Conservation (phyloP, 768 basidiomycete species). For the Trametes villosa region DNA sequence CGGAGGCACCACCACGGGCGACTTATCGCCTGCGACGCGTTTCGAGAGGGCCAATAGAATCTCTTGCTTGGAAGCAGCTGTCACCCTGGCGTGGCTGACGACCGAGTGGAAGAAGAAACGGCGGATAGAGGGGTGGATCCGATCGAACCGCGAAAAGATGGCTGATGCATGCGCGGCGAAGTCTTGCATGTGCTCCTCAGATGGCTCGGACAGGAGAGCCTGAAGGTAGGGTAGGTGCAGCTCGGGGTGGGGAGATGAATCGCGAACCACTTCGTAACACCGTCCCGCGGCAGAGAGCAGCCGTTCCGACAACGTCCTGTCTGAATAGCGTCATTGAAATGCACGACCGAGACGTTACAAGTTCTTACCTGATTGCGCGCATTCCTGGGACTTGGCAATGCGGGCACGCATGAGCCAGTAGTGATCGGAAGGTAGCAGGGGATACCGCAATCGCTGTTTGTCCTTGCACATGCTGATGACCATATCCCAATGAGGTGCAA, state of each 20-base stretch:
- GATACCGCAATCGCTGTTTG: slow-evolving; percentile 43
- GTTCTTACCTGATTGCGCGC: not conserved
- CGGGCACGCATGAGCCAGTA: slow-evolving; percentile 66
- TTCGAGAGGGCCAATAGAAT: slow-evolving; percentile 19
- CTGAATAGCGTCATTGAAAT: not conserved
- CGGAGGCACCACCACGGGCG: not conserved
- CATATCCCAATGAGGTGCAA: slow-evolving; percentile 52
- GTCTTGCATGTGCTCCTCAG: slow-evolving; percentile 26
- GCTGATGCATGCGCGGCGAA: not conserved
- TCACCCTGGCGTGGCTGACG: not conserved
- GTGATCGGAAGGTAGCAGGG: slow-evolving; percentile 47
- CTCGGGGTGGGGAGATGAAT: slow-evolving; percentile 42
- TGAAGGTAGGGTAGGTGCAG: slow-evolving; percentile 54
- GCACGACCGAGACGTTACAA: not conserved
- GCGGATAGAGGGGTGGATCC: not conserved
- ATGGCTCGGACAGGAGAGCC: slow-evolving; percentile 39
- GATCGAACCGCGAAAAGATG: not conserved
- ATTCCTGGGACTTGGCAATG: slow-evolving; percentile 32
- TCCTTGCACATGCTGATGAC: slow-evolving; percentile 49
- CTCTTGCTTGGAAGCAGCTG: not conserved
- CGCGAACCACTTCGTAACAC: slow-evolving; percentile 47
- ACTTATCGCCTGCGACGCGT: not conserved
- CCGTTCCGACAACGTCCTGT: not conserved
- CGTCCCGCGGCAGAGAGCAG: slow-evolving; percentile 34
- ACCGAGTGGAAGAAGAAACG: not conserved